Conservation (phyloP, 2,329 filamentous ascomycete genomes). For the Thermochaetoides dissita region DNA sequence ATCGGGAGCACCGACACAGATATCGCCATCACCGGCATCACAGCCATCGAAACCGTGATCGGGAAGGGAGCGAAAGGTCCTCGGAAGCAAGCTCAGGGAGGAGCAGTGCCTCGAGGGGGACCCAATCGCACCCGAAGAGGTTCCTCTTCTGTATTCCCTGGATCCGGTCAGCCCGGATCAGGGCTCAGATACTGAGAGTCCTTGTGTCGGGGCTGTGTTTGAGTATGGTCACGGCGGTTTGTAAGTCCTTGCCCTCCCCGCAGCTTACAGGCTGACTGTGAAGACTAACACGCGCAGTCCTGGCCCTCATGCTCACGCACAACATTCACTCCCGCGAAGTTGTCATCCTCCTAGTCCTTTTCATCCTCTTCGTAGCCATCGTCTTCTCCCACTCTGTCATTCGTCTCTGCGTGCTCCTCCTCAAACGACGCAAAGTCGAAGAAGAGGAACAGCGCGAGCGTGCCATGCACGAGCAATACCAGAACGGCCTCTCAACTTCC, state of each 20-base stretch:
- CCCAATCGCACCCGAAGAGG: constrained; percentile 23
- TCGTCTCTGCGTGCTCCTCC: constrained; percentile 53
- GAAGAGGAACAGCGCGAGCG: constrained; percentile 19
- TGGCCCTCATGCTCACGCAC: constrained; percentile 55
- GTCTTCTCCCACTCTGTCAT: constrained; percentile 72
- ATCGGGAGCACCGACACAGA: not conserved
- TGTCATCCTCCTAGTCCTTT: constrained; percentile 64
- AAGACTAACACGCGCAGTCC: constrained; percentile 36
- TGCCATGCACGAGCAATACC: too few species aligned
- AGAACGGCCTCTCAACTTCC: too few species aligned
- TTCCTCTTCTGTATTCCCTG: constrained; percentile 43
- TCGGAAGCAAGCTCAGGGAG: constrained; percentile 4
- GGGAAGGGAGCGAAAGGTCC: not conserved
- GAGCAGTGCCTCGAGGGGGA: constrained; percentile 7
- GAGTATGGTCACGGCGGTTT: constrained; percentile 44
- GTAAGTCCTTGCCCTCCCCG: constrained; percentile 33
- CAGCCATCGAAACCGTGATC: not conserved
- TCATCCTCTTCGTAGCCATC: constrained; percentile 59
- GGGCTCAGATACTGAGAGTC: constrained; percentile 43
- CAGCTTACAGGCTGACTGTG: not conserved
- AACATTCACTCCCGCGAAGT: constrained; percentile 54
- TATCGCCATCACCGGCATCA: not conserved
- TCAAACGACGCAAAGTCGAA: constrained; percentile 27
- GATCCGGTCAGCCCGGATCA: constrained; percentile 38
- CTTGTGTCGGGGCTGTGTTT: constrained; percentile 53